phyloP scores from a whole-genome alignment of 176 grass and related monocot species.

The Paspalum vaginatum region DNA sequence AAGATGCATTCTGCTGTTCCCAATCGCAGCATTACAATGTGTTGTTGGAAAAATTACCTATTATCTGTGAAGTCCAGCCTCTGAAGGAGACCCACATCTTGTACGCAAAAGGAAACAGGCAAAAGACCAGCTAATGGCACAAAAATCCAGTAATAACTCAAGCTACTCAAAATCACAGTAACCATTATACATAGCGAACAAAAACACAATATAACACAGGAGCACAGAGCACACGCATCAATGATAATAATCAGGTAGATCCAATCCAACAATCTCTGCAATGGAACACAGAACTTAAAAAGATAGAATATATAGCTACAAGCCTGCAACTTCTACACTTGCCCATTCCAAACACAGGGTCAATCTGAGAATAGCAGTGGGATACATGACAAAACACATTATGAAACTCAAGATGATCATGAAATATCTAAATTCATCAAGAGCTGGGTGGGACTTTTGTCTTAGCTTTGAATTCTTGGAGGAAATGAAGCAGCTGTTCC shows the following conservation, averaged over 20 bases:
- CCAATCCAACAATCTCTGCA: background rate
- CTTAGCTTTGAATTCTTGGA: background rate
- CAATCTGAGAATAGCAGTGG: background rate
- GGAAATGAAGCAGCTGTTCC: background rate
- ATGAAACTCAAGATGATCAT: background rate
- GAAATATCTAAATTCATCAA: background rate
- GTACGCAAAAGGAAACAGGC: background rate
- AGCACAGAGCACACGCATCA: background rate
- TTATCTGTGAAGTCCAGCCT: background rate
- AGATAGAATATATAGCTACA: background rate
- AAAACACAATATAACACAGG: conserved; percentile 4
- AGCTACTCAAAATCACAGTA: background rate
- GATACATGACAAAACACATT: conserved; percentile 7
- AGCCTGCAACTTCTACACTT: background rate
- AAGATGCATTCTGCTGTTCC: background rate
- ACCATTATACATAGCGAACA: background rate
- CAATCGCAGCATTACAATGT: background rate
- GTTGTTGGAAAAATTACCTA: conserved; percentile 6
- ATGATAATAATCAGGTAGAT: background rate
- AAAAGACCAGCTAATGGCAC: background rate
- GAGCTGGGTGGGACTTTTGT: background rate
- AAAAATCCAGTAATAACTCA: background rate
- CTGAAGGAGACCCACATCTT: background rate
- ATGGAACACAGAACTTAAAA: background rate
- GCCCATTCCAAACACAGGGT: background rate